Evolutionary conservation across 2,329 filamentous ascomycete species (phyloP), one percentile per base, ranked within the genome.

Genomic region (Aspergillus aculeatus): DNA sequence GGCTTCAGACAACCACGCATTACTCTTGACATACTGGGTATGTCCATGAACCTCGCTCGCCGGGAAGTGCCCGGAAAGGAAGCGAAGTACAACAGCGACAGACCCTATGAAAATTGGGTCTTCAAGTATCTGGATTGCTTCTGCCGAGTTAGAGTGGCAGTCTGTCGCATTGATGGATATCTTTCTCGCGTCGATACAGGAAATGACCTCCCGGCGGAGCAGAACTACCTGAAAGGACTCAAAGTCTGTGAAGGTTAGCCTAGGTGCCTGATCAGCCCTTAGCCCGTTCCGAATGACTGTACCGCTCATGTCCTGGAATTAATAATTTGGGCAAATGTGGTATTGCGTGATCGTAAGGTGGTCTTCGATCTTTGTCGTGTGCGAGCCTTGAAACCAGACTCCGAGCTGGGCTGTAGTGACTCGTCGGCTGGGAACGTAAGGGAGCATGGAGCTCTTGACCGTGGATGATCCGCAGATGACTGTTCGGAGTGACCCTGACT

Each of bases 331-430:
- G 24, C 50, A 23, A 3, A 59, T 47, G 12, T 38, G 47, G 21
- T 19, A 35, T 10, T 12, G 32, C 3, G 58, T 50, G 12, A 29
- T 29, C 2, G 11, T 19, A 4, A 54, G 48, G 4, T 50, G 24
- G n/a, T 51, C 29, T 31, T 53, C 53, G 2, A 62, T 49, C 44
- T 53, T 49, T 11, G 47, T 24, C 4, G 47, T 41, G 19, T 62
- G 59, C 4, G 52, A 59, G 10, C 59, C 59, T 29, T 56, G 50
- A 47, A 62, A 62, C 16, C 49, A 47, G 21, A 58, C 53, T 9
- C n/a, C 44, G 19, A 29, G 32, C 5, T 29, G 23, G 3, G 44
- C 41, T n/a, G 32, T 7, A 26, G 47, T 24, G 24, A 58, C 35
- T 2, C 51, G 23, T 26, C 29, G 47, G 41, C 57, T 41, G 4